Conservation (phyloP, 306 rosid species). For the Carpinus viminea region DNA sequence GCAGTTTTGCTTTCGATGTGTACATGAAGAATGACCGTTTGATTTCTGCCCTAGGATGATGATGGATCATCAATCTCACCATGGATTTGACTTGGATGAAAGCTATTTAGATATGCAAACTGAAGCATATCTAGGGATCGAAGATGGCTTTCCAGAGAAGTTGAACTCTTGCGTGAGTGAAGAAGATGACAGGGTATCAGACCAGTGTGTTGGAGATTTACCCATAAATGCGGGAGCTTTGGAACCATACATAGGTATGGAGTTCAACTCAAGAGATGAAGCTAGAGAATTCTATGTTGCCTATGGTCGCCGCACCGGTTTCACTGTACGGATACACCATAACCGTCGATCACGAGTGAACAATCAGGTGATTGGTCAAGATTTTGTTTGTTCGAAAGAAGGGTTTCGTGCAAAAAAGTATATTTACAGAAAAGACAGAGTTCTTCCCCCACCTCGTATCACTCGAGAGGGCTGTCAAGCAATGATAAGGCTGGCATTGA, state of each 20-base stretch:
- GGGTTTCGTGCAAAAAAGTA: constrained; percentile 77
- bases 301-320: constrained; percentile 63
- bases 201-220: constrained; percentile 39
- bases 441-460: constrained; percentile 71
- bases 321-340: constrained; percentile 72
- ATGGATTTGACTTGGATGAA: constrained; percentile 53
- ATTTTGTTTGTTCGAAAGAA: constrained; percentile 79
- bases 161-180: constrained; percentile 41
- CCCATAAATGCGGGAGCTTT: constrained; percentile 41
- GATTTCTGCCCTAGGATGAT: constrained; percentile 30
- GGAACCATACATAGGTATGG: constrained; percentile 59
- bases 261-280: constrained; percentile 71
- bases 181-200: constrained; percentile 40
- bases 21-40: constrained; percentile 17
- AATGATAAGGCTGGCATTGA: constrained; percentile 66
- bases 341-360: constrained; percentile 74
- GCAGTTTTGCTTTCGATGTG: constrained; percentile 9
- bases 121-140: constrained; percentile 39
- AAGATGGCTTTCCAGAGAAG: constrained; percentile 36
- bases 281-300: constrained; percentile 68
- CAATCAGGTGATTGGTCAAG: constrained; percentile 73
- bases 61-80: constrained; percentile 51
- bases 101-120: constrained; percentile 55
- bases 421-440: constrained; percentile 67
- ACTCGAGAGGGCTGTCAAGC: constrained; percentile 83